Evolutionary conservation across 208 protist genomes (phyloP).

Genomic region (Phytomonas sp.): DNA sequence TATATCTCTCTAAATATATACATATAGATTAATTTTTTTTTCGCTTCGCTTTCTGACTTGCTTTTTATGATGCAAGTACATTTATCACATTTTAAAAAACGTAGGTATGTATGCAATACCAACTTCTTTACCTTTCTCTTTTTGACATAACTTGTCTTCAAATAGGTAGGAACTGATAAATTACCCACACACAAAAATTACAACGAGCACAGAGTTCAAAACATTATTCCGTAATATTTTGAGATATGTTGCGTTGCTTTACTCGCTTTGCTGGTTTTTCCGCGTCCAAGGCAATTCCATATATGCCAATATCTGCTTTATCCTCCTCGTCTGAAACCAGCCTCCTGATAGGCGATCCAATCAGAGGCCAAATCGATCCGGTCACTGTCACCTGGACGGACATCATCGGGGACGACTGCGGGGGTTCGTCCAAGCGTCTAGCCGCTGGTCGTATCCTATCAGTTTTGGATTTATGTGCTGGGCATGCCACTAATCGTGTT

Average conservation of each 20-base stretch:
- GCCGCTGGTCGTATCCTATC: conserved; percentile 70
- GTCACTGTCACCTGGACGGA: conserved; percentile 70
- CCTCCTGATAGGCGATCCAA: conserved; percentile 48
- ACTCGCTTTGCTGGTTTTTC: not conserved
- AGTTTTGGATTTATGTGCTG: conserved; percentile 85
- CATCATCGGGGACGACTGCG: conserved; percentile 48
- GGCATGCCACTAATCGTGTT: conserved; percentile 15
- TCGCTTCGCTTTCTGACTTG: not conserved
- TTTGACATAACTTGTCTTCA: not conserved
- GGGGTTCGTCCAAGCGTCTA: conserved; percentile 31
- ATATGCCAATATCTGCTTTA: not conserved
- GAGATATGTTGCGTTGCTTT: not conserved
- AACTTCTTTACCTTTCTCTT: not conserved
- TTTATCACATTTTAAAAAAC: not conserved
- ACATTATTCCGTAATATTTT: not conserved
- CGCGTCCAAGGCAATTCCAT: not conserved
- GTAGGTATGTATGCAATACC: not conserved
- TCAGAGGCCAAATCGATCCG: conserved; percentile 38
- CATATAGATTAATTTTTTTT: not conserved
- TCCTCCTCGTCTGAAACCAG: not conserved
- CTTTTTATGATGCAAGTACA: not conserved
- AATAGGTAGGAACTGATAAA: not conserved
- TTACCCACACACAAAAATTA: conserved; percentile 6
- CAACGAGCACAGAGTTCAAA: not conserved
- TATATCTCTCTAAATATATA: not conserved